Evolutionary conservation across 2,329 filamentous ascomycete species (phyloP), one percentile per base, ranked within the genome.

Genomic region (Arthrobotrys musiformis): DNA sequence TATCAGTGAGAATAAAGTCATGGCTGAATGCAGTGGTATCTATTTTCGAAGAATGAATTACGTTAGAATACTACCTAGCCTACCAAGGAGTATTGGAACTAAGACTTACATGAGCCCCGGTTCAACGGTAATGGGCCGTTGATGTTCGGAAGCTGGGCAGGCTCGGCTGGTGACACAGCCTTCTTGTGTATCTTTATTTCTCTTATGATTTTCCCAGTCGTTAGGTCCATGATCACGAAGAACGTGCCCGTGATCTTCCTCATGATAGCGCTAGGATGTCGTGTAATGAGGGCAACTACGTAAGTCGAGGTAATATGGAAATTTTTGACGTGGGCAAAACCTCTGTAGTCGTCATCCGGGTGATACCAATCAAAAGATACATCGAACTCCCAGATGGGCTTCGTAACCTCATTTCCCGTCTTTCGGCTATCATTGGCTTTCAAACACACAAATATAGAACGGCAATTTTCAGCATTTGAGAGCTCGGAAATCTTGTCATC

Each of bases 1-100:
- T 81, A 40, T 82, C 81, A 6, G 81, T 82, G 19, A 82, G 62
- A 22, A 82, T 78, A 54, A 82, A 82, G 52, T 81, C 79, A 44
- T 81, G 80, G 19, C 80, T 79, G 58, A 81, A 80, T 1, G 80
- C 80, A 4, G 81, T 81, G 4, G 81, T 81, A 40, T 81, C 80
- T 46, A 74, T 52, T 5, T 77, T 7, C 7, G 22, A n/a, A n/a
- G n/a, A n/a, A 48, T 11, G 15, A 9, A 30, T 37, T 22, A 52
- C 33, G 19, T 50, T 42, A 37, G 58, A 15, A 5, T 13, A 35
- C 24, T 2, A 17, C 13, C 17, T 42, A 33, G 22, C 11, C 15
- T 22, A 13, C 8, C 7, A 15, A 30, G 33, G 24, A 35, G 19
- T n/a, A n/a, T 11, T 24, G 11, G 28, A 30, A 22, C 4, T 8